phyloP scores from a whole-genome alignment of 441 rosid species.

The Euphorbia schlechtendalii region DNA sequence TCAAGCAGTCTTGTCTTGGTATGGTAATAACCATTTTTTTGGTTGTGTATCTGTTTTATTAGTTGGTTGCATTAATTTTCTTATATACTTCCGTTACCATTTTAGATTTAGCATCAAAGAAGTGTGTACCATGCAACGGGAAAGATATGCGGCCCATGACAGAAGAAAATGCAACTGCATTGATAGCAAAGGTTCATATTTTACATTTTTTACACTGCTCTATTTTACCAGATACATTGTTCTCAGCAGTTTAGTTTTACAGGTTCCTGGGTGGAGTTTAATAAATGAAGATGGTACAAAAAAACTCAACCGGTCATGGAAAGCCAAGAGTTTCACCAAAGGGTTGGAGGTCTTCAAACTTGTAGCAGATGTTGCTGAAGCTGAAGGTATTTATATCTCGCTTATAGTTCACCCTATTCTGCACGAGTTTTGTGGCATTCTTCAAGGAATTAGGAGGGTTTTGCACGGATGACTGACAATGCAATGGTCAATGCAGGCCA shows the following conservation, averaged over 20 bases:
- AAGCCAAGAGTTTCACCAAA: constrained; percentile 65
- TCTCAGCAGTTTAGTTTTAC: constrained; percentile 13
- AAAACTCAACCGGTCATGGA: constrained; percentile 70
- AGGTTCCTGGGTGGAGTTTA: constrained; percentile 77
- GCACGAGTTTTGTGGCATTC: background rate
- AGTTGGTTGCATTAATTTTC: constrained; percentile 11
- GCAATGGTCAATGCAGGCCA: constrained; percentile 54
- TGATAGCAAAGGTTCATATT: constrained; percentile 46
- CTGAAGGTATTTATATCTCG: constrained; percentile 44
- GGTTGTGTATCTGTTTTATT: background rate
- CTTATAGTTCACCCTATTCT: constrained; percentile 6
- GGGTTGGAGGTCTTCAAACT: constrained; percentile 74
- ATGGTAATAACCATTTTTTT: too few species aligned
- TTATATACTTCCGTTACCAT: constrained; percentile 16
- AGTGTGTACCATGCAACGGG: constrained; percentile 75
- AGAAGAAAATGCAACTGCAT: constrained; percentile 50
- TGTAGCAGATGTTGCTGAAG: constrained; percentile 69
- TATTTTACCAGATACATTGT: background rate
- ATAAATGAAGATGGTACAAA: constrained; percentile 55
- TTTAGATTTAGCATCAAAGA: constrained; percentile 60
- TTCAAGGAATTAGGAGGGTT: background rate
- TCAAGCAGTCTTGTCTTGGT: background rate
- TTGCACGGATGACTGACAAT: constrained; percentile 5
- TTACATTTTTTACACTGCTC: background rate
- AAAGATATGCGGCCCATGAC: constrained; percentile 76